These are phyloP conservation scores for Termitomyces sp. DNA, from an alignment of 768 basidiomycete species.

Conservation along the genomic window DNA sequence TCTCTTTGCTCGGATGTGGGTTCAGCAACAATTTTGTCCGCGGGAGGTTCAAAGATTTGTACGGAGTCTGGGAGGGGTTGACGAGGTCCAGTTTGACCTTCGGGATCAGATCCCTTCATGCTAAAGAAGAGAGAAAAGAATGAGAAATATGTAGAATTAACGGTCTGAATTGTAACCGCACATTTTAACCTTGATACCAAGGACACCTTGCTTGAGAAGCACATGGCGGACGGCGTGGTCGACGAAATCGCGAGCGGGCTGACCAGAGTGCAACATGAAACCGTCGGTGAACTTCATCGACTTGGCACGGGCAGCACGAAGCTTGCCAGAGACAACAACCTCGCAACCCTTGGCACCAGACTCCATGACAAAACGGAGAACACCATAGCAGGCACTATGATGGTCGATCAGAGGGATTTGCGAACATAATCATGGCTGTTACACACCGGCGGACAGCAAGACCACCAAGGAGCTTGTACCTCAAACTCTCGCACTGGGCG, in stretches of 20 bases:
- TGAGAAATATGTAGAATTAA: conserved; percentile 4
- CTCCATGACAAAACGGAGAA: conserved; percentile 99
- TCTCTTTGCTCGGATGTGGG: conserved; percentile 89
- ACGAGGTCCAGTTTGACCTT: conserved; percentile 82
- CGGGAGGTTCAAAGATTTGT: conserved; percentile 80
- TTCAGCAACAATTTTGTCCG: conserved; percentile 86
- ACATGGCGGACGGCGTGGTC: conserved; percentile 98
- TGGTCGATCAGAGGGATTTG: background rate
- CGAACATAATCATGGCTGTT: background rate
- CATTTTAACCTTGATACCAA: conserved; percentile 99
- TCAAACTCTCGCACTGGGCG: conserved; percentile 96
- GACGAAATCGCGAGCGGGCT: conserved; percentile 94
- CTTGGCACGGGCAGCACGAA: conserved; percentile 99
- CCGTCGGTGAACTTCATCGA: conserved; percentile 99
- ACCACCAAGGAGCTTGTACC: conserved; percentile 99
- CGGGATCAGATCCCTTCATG: conserved; percentile 96
- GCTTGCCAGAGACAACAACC: conserved; percentile 98
- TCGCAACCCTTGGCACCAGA: conserved; percentile 99
- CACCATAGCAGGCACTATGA: conserved; percentile 95
- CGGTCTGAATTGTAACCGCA: conserved; percentile 25
- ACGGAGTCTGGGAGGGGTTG: conserved; percentile 96
- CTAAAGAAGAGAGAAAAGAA: conserved; percentile 32
- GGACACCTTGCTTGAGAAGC: conserved; percentile 95
- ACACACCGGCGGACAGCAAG: conserved; percentile 95
- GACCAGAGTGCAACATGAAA: conserved; percentile 99